Evolutionary conservation across 768 basidiomycete genomes (phyloP).

Genomic region (Flagelloscypha sp.): DNA sequence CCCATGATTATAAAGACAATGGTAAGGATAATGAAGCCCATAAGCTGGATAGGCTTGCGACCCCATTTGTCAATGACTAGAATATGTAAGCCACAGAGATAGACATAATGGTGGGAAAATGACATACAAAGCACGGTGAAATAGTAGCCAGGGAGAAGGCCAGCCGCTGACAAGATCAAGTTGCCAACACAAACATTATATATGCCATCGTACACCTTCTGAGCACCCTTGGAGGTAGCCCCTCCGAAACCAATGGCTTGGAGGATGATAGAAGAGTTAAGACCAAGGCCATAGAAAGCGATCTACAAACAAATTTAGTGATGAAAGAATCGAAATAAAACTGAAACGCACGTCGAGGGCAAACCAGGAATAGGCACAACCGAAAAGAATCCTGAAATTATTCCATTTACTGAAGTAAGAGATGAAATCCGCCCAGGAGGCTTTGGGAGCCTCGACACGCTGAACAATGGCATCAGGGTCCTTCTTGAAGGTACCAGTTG

Average conservation of each 20-base stretch:
- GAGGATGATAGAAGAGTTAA: constrained; percentile 76
- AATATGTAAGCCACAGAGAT: too few species aligned
- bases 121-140: constrained; percentile 33
- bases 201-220: constrained; percentile 47
- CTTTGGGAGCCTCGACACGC: constrained; percentile 61
- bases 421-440: constrained; percentile 58
- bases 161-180: constrained; percentile 66
- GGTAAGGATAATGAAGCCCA: constrained; percentile 67
- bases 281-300: constrained; percentile 83
- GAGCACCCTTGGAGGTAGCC: constrained; percentile 23
- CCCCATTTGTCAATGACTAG: constrained; percentile 72
- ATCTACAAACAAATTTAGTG: constrained; percentile 34
- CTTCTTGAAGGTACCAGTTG: constrained; percentile 33
- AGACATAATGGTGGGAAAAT: too few species aligned
- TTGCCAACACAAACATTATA: constrained; percentile 67
- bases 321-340: background rate
- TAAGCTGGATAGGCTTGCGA: constrained; percentile 72
- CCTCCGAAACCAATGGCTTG: constrained; percentile 66
- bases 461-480: constrained; percentile 53
- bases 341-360: constrained; percentile 59
- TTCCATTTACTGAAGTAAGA: constrained; percentile 63
- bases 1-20: constrained; percentile 63
- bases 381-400: constrained; percentile 75
- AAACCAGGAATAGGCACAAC: constrained; percentile 80
- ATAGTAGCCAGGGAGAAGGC: constrained; percentile 80